Percentiles rank a stretch among this genome's conserved stretches.
phyloP scores from a whole-genome alignment of 129 eudicot genomes.

The Centella asiatica region DNA sequence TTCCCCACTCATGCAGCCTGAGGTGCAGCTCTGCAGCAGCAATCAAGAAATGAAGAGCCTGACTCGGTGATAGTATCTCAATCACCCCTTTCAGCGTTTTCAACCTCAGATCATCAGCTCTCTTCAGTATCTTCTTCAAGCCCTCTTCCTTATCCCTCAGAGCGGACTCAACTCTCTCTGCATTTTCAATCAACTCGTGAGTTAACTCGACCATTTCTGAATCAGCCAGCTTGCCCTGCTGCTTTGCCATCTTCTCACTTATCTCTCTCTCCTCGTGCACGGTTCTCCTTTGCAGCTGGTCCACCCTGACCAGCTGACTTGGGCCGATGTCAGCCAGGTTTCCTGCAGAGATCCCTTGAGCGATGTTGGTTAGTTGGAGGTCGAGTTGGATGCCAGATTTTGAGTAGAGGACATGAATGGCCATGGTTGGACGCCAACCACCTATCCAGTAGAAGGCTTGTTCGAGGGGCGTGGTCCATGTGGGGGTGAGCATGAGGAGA shows the following conservation, averaged over 20 bases:
- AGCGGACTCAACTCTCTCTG: slow-evolving; percentile 17
- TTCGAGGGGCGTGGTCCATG: slow-evolving; percentile 36
- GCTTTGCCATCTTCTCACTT: slow-evolving; percentile 33
- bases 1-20: slow-evolving; percentile 59
- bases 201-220: slow-evolving; percentile 37
- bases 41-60: slow-evolving; percentile 47
- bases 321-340: slow-evolving; percentile 25
- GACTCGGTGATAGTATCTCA: slow-evolving; percentile 25
- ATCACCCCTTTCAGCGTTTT: slow-evolving; percentile 31
- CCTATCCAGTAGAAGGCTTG: slow-evolving; percentile 50
- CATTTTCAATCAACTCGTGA: slow-evolving; percentile 16
- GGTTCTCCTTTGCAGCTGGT: slow-evolving; percentile 29
- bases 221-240: slow-evolving; percentile 35
- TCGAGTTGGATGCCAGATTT: slow-evolving; percentile 37
- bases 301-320: slow-evolving; percentile 22
- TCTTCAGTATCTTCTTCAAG: slow-evolving; percentile 18
- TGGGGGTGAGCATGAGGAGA: slow-evolving; percentile 25
- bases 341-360: slow-evolving; percentile 13
- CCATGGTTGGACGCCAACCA: slow-evolving; percentile 53
- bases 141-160: slow-evolving; percentile 30
- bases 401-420: slow-evolving; percentile 42
- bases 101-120: slow-evolving; percentile 52
- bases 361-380: slow-evolving; percentile 19
- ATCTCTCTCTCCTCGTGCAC: slow-evolving; percentile 33
- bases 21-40: slow-evolving; percentile 53